Evolutionary conservation across 2,329 filamentous ascomycete genomes (phyloP), one percentile per base, ranked within the genome.

Genomic region (Colletotrichum sp.): DNA sequence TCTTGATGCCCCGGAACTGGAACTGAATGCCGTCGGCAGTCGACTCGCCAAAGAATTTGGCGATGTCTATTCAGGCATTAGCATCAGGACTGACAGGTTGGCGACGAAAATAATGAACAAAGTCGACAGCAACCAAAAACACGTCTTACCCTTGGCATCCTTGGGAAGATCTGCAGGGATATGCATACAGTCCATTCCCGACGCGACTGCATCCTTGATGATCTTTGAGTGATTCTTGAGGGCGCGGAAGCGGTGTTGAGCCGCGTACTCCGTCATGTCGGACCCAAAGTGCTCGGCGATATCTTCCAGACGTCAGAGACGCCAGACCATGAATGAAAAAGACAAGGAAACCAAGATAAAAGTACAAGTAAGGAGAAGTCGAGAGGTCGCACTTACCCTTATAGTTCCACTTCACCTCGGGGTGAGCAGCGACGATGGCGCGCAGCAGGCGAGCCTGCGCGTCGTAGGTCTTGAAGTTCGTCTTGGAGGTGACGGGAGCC

Each of bases 381-480:
- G 28, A 32, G 44, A 26, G 39, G 16, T 26, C 32, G 60, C 39
- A 63, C 90, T 85, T 88, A 93, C 92, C 91, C 80, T 89, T 90
- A 82, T 90, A 93, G 81, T 93, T 91, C 69, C 92, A 88, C 77
- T 89, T 91, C 0, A 90, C 80, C 0, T 85, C 85, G 0, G 89
- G 89, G 70, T 90, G 87, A 4, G 91, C 90, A 0, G 91, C 92
- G 1, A 93, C 84, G 28, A 93, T 89, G 7, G 92, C 92, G 2
- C 91, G 89, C 4, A 93, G 85, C 44, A 93, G 88, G 62, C 92
- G 91, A 24, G 89, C 88, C 78, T 91, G 90, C 0, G 89, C 87
- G 81, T 93, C 91, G 81, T 91, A 92, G 3, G 86, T 87, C 77
- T 89, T 90, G 84, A 92, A 93, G 78, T 91, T 92, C 16, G 89